Base-by-base conservation (phyloP, 1,284 basidiomycete genomes). In the Malassezia furfur region DNA sequence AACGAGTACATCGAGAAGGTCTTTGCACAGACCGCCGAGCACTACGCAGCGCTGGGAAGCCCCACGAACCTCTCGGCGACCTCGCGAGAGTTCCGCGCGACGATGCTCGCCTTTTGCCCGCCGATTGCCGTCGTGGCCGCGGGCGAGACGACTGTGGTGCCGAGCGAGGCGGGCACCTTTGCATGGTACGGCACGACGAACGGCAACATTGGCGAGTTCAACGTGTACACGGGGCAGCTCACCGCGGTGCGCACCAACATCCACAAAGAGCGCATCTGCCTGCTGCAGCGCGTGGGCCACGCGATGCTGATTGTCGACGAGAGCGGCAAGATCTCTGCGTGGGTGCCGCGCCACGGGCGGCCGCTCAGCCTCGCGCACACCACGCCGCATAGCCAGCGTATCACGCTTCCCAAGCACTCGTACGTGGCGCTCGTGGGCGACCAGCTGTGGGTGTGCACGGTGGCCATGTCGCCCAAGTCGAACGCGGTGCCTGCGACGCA, bases 151-250 rank as follows among this genome's bases (percentile, higher is more conserved):
- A n/a, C 37, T 17, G 35, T n/a, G 14, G 30, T 5, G 7, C 28
- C 39, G 5, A 45, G 22, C 9, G 25, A 19, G 15, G 60, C 65
- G 25, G 70, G 67, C 3, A 52, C 67, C 14, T 68, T 62, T 39
- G 57, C 71, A 3, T 74, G 71, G 71, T 70, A 67, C 40, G 71
- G 68, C 0, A 70, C 68, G 12, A 61, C 60, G 14, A 59, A 64
- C 19, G 71, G 71, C 7, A 59, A 63, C 25, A 48, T 74, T 6
- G 67, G 64, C 50, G 70, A 74, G 57, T 45, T 72, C n/a, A 69
- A 74, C 45, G 52, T 65, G 3, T 48, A 54, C 9, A 66, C 62
- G 31, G 57, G 59, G 3, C 50, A 54, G 21, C 56, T 69, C 14
- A 59, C 61, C 5, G 46, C 47, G 21, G 57, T 60, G 12, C 44